Percentiles rank a stretch among this genome's conserved stretches.
phyloP scores from a whole-genome alignment of 2,329 filamentous ascomycete species.

The Xylogone sp. region DNA sequence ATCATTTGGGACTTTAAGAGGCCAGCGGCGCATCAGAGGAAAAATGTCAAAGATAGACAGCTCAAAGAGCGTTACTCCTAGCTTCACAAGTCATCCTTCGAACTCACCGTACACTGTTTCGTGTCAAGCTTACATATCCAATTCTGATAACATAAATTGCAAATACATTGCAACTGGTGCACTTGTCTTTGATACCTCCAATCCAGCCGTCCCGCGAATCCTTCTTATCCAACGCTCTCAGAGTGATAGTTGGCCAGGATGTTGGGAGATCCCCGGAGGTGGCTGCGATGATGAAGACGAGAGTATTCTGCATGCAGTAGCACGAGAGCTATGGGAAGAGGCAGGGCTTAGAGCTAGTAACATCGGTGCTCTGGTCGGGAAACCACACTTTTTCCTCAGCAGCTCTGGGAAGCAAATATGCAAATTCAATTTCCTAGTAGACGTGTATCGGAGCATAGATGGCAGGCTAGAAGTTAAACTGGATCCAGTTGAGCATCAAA shows the following conservation, averaged over 20 bases:
- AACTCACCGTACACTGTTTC: constrained; percentile 5
- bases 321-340: constrained; percentile 47
- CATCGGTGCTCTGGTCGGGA: constrained; percentile 1
- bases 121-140: constrained; percentile 2
- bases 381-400: neutral
- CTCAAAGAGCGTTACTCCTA: neutral
- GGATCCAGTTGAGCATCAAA: constrained; percentile 8
- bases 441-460: constrained; percentile 2
- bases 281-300: constrained; percentile 38
- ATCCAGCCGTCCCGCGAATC: neutral
- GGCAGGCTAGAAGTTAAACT: constrained; percentile 7
- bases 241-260: constrained; percentile 26
- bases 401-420: neutral
- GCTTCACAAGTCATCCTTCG: constrained; percentile 6
- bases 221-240: constrained; percentile 9
- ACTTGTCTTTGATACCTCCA: constrained; percentile 6
- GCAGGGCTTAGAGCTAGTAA: constrained; percentile 31
- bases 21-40: too few relatives aligned
- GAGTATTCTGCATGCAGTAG: constrained; percentile 39
- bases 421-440: constrained; percentile 12
- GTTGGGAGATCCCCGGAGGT: constrained; percentile 49
- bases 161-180: constrained; percentile 6
- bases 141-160: constrained; percentile 3
- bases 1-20: too few relatives aligned
- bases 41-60: neutral